Base-by-base conservation (phyloP, 495 filamentous ascomycete genomes). In the Margaritispora aquatica region DNA sequence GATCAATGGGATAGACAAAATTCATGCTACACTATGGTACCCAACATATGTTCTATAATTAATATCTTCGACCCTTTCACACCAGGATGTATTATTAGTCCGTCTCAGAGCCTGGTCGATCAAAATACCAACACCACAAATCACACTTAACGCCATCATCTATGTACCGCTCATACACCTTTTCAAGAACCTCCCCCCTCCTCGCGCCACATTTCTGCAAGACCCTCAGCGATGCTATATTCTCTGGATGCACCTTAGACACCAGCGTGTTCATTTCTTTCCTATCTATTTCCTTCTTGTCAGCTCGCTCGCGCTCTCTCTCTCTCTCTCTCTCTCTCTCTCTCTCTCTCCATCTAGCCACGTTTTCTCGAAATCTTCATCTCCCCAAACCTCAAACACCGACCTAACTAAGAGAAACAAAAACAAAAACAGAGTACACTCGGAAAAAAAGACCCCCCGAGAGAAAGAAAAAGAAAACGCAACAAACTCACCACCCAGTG, bases 101-200 rank as follows among this genome's bases (percentile, higher is more conserved):
- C n/a, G n/a, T 21, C 27, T 49, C 22, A 20, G n/a, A 11, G 4
- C 58, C 62, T 2, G 62, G 62, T 17, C 62, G 44, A 57, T 57
- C 57, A 57, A 64, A 53, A 38, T 48, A 55, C 62, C 62, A 64
- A 56, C 48, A 59, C 34, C 23, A 41, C 8, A 60, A 11, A 60
- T 60, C 62, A 31, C 47, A 55, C 31, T 59, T 59, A 7, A 38
- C 19, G 1, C 54, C 59, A 5, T 13, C 23, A 54, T 58, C 55
- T 2, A 56, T 17, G 7, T 2, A 46, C 46, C 60, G 47, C 34
- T 9, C 44, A 50, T 60, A 66, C 1, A 4, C 15, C 17, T 54
- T 50, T 27, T 44, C 46, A 24, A 62, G 21, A 2, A 56, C 20
- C 55, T 59, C 54, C 20, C 54, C 61, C 46, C 20, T 55, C 41